Percentiles rank a stretch among this genome's conserved stretches.
phyloP scores from a whole-genome alignment of 345 rosid genomes.

The Linum tenue region DNA sequence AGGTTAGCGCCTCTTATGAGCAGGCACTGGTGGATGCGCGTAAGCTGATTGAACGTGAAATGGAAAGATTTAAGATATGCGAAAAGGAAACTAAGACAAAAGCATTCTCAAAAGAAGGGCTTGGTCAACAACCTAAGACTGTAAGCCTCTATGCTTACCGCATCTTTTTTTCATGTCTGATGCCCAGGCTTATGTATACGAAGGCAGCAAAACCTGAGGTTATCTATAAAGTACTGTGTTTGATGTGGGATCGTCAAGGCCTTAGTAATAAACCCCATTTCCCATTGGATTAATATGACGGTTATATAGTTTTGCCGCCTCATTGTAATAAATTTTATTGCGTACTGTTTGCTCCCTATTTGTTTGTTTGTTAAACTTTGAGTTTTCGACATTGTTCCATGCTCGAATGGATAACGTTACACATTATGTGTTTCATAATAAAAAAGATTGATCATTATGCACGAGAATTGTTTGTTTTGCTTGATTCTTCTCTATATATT shows the following conservation, averaged over 20 bases:
- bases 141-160: conserved; percentile 36
- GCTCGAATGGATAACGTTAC: too few relatives aligned
- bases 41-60: conserved; percentile 83
- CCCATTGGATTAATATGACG: background rate
- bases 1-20: conserved; percentile 98
- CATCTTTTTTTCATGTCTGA: background rate
- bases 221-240: background rate
- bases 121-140: conserved; percentile 98
- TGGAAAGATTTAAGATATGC: conserved; percentile 97
- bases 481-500: conserved; percentile 12
- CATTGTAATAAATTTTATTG: too few relatives aligned
- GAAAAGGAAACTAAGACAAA: conserved; percentile 99
- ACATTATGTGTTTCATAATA: too few relatives aligned
- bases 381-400: background rate
- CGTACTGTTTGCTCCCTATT: background rate
- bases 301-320: background rate
- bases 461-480: background rate
- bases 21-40: conserved; percentile 91
- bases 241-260: too few relatives aligned
- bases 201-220: background rate
- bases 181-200: background rate
- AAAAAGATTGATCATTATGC: background rate
- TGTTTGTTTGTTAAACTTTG: background rate
- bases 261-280: background rate
- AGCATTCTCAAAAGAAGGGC: conserved; percentile 98